A percentile compares a stretch with the other conserved stretches of the same genome.
These are phyloP conservation scores for Ogataea paradorogensis DNA, from an alignment of 805 yeast species.

Conservation along the genomic window DNA sequence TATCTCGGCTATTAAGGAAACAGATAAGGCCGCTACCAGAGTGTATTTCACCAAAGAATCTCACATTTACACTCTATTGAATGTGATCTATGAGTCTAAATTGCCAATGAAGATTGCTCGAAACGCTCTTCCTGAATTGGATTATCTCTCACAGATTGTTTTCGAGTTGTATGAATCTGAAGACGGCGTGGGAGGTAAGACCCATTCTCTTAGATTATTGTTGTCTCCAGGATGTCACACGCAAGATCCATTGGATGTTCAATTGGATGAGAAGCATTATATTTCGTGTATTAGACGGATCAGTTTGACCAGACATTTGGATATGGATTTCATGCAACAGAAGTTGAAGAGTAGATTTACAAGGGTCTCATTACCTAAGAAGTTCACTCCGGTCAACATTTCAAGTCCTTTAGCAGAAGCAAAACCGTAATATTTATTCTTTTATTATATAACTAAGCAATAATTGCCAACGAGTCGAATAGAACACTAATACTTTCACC, in stretches of 20 bases:
- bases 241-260: conserved; percentile 95
- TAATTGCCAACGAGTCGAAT: conserved; percentile 78
- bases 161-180: conserved; percentile 91
- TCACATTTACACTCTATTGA: conserved; percentile 89
- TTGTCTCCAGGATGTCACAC: conserved; percentile 98
- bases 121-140: conserved; percentile 94
- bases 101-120: conserved; percentile 94
- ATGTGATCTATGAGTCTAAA: conserved; percentile 87
- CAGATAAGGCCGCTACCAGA: conserved; percentile 79
- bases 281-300: conserved; percentile 93
- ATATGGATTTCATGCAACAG: conserved; percentile 82
- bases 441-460: conserved; percentile 22
- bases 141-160: conserved; percentile 88
- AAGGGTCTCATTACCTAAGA: conserved; percentile 87
- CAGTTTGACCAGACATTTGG: conserved; percentile 87
- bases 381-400: conserved; percentile 84
- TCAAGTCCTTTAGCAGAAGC: conserved; percentile 46
- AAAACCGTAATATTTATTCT: conserved; percentile 6
- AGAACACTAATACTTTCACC: conserved; percentile 95
- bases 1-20: conserved; percentile 71
- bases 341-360: conserved; percentile 76
- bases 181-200: conserved; percentile 61
- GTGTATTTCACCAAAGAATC: conserved; percentile 96
- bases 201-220: conserved; percentile 87
- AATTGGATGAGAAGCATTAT: conserved; percentile 92